These are phyloP conservation scores for Aphanocladium album DNA, from an alignment of 2,329 filamentous ascomycete species.

Conservation along the genomic window DNA sequence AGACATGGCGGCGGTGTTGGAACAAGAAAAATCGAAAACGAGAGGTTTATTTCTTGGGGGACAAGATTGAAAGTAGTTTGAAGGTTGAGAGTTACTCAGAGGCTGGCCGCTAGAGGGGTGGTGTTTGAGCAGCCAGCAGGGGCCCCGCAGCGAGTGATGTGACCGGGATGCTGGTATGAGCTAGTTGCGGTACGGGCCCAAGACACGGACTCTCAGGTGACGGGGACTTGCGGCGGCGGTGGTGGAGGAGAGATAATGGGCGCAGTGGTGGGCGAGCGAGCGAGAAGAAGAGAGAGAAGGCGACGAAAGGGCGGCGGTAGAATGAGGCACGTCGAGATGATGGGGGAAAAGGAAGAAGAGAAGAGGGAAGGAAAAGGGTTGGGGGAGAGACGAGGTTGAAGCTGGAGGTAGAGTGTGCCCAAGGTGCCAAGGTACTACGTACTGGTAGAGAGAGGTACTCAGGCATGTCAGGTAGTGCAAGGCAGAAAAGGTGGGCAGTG, in stretches of 20 bases:
- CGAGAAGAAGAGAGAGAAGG: not conserved
- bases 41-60: not conserved
- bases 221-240: not conserved
- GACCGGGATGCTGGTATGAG: not conserved
- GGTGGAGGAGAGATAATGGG: not conserved
- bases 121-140: not conserved
- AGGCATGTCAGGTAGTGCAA: too few relatives aligned
- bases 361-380: not conserved
- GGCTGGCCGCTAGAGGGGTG: not conserved
- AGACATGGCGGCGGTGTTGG: slow-evolving; percentile 44
- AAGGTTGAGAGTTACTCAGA: slow-evolving; percentile 6
- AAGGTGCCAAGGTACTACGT: too few relatives aligned
- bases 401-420: not conserved
- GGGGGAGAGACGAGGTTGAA: not conserved
- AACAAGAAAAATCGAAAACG: not conserved
- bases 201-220: slow-evolving; percentile 9
- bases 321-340: not conserved
- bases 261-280: not conserved
- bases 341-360: not conserved
- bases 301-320: not conserved
- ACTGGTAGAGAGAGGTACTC: too few relatives aligned
- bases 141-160: slow-evolving; percentile 6
- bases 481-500: too few relatives aligned
- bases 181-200: not conserved
- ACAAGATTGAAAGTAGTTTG: slow-evolving; percentile 11